Conservation (phyloP, 352 stramenopile species). For the Blastocystis sp. region DNA sequence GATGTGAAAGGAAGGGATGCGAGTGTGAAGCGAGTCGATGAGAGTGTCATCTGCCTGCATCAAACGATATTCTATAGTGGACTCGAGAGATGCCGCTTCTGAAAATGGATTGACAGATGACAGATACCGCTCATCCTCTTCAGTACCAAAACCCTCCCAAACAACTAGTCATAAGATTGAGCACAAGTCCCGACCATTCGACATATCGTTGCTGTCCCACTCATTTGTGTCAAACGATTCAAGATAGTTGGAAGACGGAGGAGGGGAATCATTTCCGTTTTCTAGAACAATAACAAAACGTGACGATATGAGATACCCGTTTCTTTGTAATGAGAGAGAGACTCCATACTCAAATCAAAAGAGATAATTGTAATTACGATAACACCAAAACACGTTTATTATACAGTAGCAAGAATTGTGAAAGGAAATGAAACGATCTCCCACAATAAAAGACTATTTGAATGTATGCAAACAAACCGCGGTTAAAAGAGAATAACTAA, state of each 20-base stretch:
- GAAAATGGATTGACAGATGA: neutral
- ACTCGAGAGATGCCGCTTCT: neutral
- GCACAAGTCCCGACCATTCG: neutral
- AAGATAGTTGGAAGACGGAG: neutral
- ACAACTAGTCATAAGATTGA: slow-evolving; percentile 9
- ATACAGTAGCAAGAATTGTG: too few relatives aligned
- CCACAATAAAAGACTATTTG: neutral
- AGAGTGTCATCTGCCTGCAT: slow-evolving; percentile 4
- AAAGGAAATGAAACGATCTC: neutral
- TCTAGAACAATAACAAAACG: neutral
- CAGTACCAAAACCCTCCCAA: slow-evolving; percentile 44
- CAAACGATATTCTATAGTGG: neutral
- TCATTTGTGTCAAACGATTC: neutral
- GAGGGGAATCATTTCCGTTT: neutral
- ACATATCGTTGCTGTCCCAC: neutral
- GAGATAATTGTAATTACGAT: too few relatives aligned
- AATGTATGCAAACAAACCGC: neutral
- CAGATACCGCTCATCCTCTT: slow-evolving; percentile 27
- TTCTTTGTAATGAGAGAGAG: too few relatives aligned
- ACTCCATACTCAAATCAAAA: too few relatives aligned
- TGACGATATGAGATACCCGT: too few relatives aligned
- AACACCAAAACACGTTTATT: too few relatives aligned
- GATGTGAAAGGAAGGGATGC: neutral
- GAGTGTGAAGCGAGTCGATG: neutral
- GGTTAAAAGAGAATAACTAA: neutral